Percentiles rank a stretch among this genome's conserved stretches.
phyloP scores from a whole-genome alignment of 225 moss, liverwort and hornwort genomes.

The Marchantia polymorpha region DNA sequence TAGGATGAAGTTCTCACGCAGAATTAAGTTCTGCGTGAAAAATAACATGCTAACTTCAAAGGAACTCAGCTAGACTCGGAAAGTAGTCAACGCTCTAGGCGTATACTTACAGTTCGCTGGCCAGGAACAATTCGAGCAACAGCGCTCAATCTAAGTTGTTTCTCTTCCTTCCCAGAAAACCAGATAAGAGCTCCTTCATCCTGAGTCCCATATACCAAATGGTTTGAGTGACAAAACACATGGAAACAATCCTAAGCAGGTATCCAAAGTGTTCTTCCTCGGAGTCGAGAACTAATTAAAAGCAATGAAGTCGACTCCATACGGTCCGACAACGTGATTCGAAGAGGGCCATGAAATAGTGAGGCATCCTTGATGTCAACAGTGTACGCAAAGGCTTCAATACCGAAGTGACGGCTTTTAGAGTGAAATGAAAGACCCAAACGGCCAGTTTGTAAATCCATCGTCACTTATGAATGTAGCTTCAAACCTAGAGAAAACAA shows the following conservation, averaged over 20 bases:
- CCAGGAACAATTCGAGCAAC: conserved; percentile 81
- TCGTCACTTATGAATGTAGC: neutral
- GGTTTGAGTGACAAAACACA: neutral
- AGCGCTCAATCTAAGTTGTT: conserved; percentile 78
- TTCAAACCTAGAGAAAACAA: neutral
- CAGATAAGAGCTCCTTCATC: conserved; percentile 91
- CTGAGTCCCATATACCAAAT: conserved; percentile 34
- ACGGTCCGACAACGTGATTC: too few relatives aligned
- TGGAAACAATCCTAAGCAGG: too few relatives aligned
- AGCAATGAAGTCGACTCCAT: too few relatives aligned
- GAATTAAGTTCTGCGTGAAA: too few relatives aligned
- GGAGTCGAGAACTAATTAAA: too few relatives aligned
- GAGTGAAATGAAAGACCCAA: neutral
- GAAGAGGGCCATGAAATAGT: too few relatives aligned
- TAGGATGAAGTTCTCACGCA: too few relatives aligned
- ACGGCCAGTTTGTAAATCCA: neutral
- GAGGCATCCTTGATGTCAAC: too few relatives aligned
- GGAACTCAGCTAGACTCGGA: too few relatives aligned
- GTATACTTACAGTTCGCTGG: conserved; percentile 85
- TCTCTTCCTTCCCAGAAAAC: conserved; percentile 96
- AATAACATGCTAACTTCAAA: too few relatives aligned
- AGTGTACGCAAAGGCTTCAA: too few relatives aligned
- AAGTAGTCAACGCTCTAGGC: neutral
- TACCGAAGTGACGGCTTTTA: neutral
- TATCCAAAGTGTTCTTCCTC: too few relatives aligned